These are phyloP conservation scores for Plantago ovata DNA, from an alignment of 257 asterid genomes.

Conservation along the genomic window DNA sequence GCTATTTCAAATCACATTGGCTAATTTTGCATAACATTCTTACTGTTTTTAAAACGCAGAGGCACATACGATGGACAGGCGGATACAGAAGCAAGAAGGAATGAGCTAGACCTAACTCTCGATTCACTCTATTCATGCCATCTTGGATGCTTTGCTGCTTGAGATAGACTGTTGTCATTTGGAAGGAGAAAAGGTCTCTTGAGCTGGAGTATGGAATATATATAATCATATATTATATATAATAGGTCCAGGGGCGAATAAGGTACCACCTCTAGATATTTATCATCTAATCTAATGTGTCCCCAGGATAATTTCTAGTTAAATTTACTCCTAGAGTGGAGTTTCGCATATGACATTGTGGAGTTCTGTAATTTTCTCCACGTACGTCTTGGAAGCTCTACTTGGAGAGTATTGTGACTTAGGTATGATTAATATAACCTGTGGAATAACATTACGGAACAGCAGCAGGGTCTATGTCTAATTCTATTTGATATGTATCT, in stretches of 20 bases:
- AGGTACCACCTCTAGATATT: slow-evolving; percentile 17
- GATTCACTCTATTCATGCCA: slow-evolving; percentile 78
- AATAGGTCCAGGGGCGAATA: slow-evolving; percentile 24
- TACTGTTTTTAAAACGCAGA: slow-evolving; percentile 21
- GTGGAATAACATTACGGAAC: background rate
- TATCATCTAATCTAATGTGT: slow-evolving; percentile 14
- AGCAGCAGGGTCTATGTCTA: slow-evolving; percentile 17
- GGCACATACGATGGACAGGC: slow-evolving; percentile 41
- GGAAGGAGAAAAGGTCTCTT: background rate
- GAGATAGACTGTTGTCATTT: background rate
- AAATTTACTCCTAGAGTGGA: slow-evolving; percentile 9
- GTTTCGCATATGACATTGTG: slow-evolving; percentile 5
- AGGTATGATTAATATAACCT: slow-evolving; percentile 4
- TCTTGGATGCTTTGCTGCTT: slow-evolving; percentile 70
- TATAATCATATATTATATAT: too few species aligned
- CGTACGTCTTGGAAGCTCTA: slow-evolving; percentile 2
- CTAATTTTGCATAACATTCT: too few species aligned
- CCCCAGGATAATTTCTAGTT: slow-evolving; percentile 19
- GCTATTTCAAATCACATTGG: too few species aligned
- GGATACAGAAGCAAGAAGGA: slow-evolving; percentile 50
- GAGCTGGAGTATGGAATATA: background rate
- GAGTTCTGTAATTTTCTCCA: background rate
- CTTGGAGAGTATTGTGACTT: slow-evolving; percentile 7
- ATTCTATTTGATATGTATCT: background rate
- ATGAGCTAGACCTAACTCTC: slow-evolving; percentile 74